Percentiles rank a stretch among this genome's conserved stretches.
phyloP scores from a whole-genome alignment of 768 basidiomycete genomes.

The Xerocomellus chrysenteron region DNA sequence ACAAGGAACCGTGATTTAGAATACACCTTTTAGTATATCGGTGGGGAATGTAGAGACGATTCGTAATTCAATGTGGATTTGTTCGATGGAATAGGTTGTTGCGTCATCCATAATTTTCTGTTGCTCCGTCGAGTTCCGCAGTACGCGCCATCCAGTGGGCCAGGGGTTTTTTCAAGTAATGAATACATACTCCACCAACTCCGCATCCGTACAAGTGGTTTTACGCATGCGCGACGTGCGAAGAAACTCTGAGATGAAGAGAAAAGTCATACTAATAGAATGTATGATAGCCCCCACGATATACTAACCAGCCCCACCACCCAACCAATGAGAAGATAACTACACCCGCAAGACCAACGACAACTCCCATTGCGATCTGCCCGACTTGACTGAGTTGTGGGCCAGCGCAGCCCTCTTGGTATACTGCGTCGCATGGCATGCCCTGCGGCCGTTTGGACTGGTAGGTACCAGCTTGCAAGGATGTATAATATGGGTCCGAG shows the following conservation, averaged over 20 bases:
- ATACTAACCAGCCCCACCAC: slow-evolving; percentile 36
- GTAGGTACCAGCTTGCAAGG: slow-evolving; percentile 67
- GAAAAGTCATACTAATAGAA: slow-evolving; percentile 18
- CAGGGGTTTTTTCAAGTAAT: background rate
- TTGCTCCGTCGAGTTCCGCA: background rate
- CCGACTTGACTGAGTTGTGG: slow-evolving; percentile 56
- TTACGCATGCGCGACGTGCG: background rate
- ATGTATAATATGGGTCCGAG: slow-evolving; percentile 76
- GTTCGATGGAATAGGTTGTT: background rate
- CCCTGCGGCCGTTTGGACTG: slow-evolving; percentile 60
- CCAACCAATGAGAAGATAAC: slow-evolving; percentile 48
- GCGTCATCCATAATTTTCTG: background rate
- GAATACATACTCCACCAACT: background rate
- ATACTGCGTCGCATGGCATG: slow-evolving; percentile 75
- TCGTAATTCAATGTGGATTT: background rate
- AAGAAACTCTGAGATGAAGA: background rate
- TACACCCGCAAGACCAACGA: slow-evolving; percentile 61
- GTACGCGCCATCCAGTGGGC: too few relatives aligned
- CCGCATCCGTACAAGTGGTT: background rate
- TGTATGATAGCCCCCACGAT: slow-evolving; percentile 21
- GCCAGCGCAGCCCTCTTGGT: slow-evolving; percentile 50
- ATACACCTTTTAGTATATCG: background rate
- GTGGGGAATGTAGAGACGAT: background rate
- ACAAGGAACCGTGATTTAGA: background rate
- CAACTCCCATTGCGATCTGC: slow-evolving; percentile 69